phyloP scores from a whole-genome alignment of 148 eudicot species.

The Agrostemma githago region DNA sequence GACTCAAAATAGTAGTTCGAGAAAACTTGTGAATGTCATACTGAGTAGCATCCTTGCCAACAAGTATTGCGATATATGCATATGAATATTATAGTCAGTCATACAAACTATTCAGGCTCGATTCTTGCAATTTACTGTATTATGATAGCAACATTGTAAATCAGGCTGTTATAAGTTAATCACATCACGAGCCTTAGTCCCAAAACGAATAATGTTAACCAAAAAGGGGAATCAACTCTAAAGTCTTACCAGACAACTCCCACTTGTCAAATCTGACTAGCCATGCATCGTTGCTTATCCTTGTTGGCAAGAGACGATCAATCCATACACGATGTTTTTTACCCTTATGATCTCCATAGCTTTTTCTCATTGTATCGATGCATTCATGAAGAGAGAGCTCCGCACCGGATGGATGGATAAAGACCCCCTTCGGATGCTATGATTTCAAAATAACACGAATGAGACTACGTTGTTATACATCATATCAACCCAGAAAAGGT shows the following conservation, averaged over 20 bases:
- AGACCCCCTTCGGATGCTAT: constrained; percentile 45
- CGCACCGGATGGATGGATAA: constrained; percentile 52
- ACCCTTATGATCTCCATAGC: constrained; percentile 55
- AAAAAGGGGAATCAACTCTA: too few species aligned
- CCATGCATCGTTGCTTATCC: constrained; percentile 47
- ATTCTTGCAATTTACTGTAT: too few species aligned
- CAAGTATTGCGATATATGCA: neutral
- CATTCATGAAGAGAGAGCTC: constrained; percentile 41
- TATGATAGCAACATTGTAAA: too few species aligned
- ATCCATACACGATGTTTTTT: constrained; percentile 49
- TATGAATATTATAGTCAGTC: neutral
- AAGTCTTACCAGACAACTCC: constrained; percentile 41
- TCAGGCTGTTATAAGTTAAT: too few species aligned
- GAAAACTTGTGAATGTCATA: neutral
- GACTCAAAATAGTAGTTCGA: neutral
- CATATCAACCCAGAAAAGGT: neutral
- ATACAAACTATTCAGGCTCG: neutral
- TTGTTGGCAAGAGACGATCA: constrained; percentile 50
- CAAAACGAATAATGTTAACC: neutral
- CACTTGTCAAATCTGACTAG: constrained; percentile 54
- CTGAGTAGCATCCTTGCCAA: neutral
- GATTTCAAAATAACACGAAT: constrained; percentile 6
- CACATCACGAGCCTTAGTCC: neutral
- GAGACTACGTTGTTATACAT: constrained; percentile 3
- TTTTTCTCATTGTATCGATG: constrained; percentile 38